Base-by-base conservation (phyloP, 345 rosid genomes). In the Hevea brasiliensis region DNA sequence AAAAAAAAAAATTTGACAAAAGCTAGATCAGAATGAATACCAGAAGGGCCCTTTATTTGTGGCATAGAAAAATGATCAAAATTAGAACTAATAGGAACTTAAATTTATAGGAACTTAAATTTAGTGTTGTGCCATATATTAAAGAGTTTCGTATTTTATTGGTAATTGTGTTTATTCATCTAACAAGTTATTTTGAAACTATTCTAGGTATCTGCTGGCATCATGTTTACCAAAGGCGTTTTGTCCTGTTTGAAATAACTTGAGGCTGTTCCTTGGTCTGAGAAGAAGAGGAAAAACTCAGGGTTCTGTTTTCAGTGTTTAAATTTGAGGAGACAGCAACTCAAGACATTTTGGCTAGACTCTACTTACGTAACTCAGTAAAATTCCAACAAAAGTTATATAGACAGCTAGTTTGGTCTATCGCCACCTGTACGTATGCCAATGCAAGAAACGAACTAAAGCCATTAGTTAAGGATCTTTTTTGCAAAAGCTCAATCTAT, bases 181-280 rank as follows among this genome's bases (percentile, higher is more conserved):
- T n/a, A n/a, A n/a, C 76, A 32, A 53, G 48, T 44, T 63, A 35
- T 59, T 71, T 65, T 59, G 53, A 44, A 68, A 82, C 40, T 64
- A 53, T 72, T 68, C 48, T 79, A 92, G 97, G 97, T 92, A 53
- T 87, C 95, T 35, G 89, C 88, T 69, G 80, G 95, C 72, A 90
- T 92, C 68, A 86, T 68, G 83, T 90, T 94, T 74, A 78, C 72
- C 21, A 85, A 82, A 83, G 95, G 93, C 68, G 84, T 87, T 62
- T 67, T 68, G 1, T 88, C 92, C 61, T 90, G 97, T 86, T 80
- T 94, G 74, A 88, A 89, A 70, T 92, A 90, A 84, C 86, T 94
- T 50, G 97, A 90, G 81, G 96, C 85, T 78, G 95, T 94, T 86
- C 98, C 97, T 14, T 94, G 98, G 97, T 87, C 95, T 3, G 98